A percentile compares a stretch with the other conserved stretches of the same genome.
These are phyloP conservation scores for Vicia villosa DNA, from an alignment of 306 rosid species.

Conservation along the genomic window DNA sequence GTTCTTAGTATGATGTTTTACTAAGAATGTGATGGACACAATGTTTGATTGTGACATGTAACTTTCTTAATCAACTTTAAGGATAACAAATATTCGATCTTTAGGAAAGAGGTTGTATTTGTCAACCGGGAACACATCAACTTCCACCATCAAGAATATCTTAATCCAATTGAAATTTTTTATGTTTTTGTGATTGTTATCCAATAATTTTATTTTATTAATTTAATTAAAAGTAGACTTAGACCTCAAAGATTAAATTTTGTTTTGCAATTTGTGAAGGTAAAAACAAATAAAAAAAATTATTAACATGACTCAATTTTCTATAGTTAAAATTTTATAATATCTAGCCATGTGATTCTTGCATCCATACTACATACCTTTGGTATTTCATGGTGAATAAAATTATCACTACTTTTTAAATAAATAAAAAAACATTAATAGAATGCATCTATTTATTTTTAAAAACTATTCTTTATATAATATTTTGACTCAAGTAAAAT, in stretches of 20 bases:
- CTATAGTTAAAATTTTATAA: too few species aligned
- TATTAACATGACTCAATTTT: too few species aligned
- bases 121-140: slow-evolving; percentile 23
- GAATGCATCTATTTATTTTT: too few species aligned
- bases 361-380: too few species aligned
- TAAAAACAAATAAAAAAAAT: too few species aligned
- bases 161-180: neutral
- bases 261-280: neutral
- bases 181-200: slow-evolving; percentile 5
- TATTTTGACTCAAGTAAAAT: too few species aligned
- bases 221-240: neutral
- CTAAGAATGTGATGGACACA: slow-evolving; percentile 12
- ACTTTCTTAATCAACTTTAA: slow-evolving; percentile 10
- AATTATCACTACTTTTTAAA: too few species aligned
- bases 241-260: neutral
- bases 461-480: too few species aligned
- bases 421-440: too few species aligned
- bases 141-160: slow-evolving; percentile 5
- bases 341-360: too few species aligned
- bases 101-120: slow-evolving; percentile 15
- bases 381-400: too few species aligned
- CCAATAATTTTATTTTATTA: slow-evolving; percentile 11
- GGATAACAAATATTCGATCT: neutral
- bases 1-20: neutral
- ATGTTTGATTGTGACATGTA: slow-evolving; percentile 1